These are phyloP conservation scores for Musa schizocarpa DNA, from an alignment of 176 grass and related monocot genomes.

Conservation along the genomic window DNA sequence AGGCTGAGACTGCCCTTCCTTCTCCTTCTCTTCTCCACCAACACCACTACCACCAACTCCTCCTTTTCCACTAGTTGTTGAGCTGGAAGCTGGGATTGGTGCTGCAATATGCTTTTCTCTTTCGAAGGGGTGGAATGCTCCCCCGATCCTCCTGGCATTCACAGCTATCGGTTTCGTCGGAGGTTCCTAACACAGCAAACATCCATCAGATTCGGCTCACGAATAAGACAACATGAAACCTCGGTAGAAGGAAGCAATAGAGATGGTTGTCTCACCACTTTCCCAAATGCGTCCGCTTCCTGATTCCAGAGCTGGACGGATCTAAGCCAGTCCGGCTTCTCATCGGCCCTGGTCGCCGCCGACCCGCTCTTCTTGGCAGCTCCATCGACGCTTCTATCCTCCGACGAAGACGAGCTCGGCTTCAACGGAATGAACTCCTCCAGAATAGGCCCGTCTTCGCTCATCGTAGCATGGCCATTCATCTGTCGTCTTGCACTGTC, in stretches of 20 bases:
- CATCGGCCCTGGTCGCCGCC: conserved; percentile 4
- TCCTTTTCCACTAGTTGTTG: conserved; percentile 26
- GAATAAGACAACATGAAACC: not conserved
- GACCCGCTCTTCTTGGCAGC: not conserved
- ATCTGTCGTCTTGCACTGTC: conserved; percentile 53
- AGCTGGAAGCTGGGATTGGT: conserved; percentile 34
- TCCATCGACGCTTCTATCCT: conserved; percentile 32
- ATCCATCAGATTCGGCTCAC: not conserved
- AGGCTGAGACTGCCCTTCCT: conserved; percentile 27
- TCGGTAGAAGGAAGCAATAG: not conserved
- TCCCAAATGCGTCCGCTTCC: not conserved
- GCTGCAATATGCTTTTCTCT: conserved; percentile 34
- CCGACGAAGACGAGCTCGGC: conserved; percentile 47
- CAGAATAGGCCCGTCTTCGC: conserved; percentile 53
- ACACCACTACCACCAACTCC: not conserved
- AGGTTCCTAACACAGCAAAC: conserved; percentile 17
- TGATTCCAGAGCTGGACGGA: conserved; percentile 77
- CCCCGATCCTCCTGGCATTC: conserved; percentile 25
- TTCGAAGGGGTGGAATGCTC: conserved; percentile 79
- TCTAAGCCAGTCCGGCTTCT: conserved; percentile 58
- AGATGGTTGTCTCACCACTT: not conserved
- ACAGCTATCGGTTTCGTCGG: conserved; percentile 60
- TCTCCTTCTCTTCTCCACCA: conserved; percentile 25
- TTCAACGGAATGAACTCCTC: conserved; percentile 97
- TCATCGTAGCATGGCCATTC: conserved; percentile 37